Conservation (phyloP, 805 yeast genomes). For the Saccharomycopsis capsularis region DNA sequence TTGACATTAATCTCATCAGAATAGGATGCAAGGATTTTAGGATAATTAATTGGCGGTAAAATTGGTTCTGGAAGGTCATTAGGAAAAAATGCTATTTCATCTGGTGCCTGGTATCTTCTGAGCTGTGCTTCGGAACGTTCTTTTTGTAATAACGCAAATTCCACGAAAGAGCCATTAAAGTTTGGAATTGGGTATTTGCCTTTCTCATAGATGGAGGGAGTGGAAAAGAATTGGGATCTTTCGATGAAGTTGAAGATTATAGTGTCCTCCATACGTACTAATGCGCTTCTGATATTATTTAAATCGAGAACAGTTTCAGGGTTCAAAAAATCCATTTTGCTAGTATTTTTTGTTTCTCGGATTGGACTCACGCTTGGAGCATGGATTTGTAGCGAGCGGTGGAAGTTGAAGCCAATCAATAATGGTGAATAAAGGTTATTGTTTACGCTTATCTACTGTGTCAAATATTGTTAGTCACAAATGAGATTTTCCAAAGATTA, state of each 20-base stretch:
- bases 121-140: conserved; percentile 74
- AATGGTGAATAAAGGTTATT: no score
- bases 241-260: conserved; percentile 89
- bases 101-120: conserved; percentile 90
- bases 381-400: no score
- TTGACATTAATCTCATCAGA: conserved; percentile 73
- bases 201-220: conserved; percentile 64
- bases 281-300: conserved; percentile 72
- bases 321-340: conserved; percentile 70
- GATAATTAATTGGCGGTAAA: conserved; percentile 73
- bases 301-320: conserved; percentile 79
- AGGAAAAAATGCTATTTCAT: conserved; percentile 80
- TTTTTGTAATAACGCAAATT: conserved; percentile 72
- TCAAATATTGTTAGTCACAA: no score
- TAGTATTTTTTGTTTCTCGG: no score
- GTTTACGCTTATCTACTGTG: no score
- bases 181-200: conserved; percentile 54
- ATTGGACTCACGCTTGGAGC: no score
- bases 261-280: conserved; percentile 94
- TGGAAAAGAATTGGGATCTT: conserved; percentile 77
- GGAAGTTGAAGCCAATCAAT: no score
- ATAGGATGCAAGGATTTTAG: conserved; percentile 69
- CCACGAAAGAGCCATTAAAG: conserved; percentile 76
- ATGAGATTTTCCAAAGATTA: no score
- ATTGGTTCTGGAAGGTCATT: conserved; percentile 56